Percentiles rank a stretch among this genome's conserved stretches.
phyloP scores from a whole-genome alignment of 1,284 basidiomycete genomes.

The Papiliotrema laurentii region DNA sequence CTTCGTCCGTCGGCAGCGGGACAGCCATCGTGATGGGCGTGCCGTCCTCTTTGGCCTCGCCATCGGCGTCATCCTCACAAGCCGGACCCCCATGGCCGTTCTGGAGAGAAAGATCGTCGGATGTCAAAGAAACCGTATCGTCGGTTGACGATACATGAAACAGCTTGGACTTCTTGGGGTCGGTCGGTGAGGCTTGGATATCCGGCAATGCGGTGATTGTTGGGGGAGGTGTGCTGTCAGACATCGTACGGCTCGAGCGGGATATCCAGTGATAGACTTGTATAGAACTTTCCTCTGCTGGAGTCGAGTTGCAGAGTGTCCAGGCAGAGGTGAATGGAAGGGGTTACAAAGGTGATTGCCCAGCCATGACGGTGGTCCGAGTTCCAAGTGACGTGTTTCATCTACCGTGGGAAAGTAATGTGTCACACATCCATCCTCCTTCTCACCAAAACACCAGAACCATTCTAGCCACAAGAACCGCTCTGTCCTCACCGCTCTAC shows the following conservation, averaged over 20 bases:
- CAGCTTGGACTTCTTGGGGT: slow-evolving; percentile 20
- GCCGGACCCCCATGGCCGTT: no score
- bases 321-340: no score
- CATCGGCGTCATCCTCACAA: slow-evolving; percentile 2
- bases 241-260: not conserved
- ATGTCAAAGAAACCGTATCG: not conserved
- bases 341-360: no score
- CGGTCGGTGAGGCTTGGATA: slow-evolving; percentile 14
- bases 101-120: not conserved
- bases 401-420: no score
- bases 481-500: no score
- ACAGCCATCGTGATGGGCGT: slow-evolving; percentile 17
- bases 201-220: slow-evolving; percentile 16
- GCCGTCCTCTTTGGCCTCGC: not conserved
- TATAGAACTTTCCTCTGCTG: no score
- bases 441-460: no score
- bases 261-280: not conserved
- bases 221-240: slow-evolving; percentile 1
- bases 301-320: no score
- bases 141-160: not conserved
- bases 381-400: no score
- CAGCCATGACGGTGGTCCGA: no score
- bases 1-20: slow-evolving; percentile 16
- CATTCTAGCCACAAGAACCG: no score
- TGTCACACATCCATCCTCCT: no score